phyloP scores from a whole-genome alignment of 495 filamentous ascomycete genomes.

The Aspergillus ostianus region DNA sequence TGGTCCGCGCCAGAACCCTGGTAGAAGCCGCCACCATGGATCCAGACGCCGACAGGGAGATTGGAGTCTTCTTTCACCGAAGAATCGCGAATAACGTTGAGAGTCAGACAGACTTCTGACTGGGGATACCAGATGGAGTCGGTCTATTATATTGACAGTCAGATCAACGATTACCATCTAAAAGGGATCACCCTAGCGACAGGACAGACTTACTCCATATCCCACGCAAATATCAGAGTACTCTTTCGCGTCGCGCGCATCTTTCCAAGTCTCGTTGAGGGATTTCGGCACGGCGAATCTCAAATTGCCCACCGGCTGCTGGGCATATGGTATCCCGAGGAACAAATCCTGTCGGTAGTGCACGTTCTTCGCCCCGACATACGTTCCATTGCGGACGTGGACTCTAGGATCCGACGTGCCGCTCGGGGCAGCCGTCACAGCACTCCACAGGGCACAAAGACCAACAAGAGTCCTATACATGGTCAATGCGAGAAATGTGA shows the following conservation, averaged over 20 bases:
- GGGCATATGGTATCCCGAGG: constrained; percentile 56
- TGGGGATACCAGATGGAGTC: constrained; percentile 46
- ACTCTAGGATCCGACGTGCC: constrained; percentile 10
- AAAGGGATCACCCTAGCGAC: neutral
- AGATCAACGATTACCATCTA: neutral
- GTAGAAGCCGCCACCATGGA: constrained; percentile 60
- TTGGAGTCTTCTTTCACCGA: constrained; percentile 30
- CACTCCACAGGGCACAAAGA: constrained; percentile 6
- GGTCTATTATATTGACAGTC: constrained; percentile 26
- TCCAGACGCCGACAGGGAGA: constrained; percentile 54
- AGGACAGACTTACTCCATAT: constrained; percentile 32
- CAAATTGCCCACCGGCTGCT: constrained; percentile 45
- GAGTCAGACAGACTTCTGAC: constrained; percentile 54
- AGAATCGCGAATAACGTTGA: constrained; percentile 52
- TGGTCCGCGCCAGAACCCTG: constrained; percentile 46
- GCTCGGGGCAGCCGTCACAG: constrained; percentile 9
- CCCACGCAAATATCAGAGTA: constrained; percentile 53
- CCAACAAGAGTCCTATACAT: constrained; percentile 5
- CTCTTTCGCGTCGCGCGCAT: constrained; percentile 37
- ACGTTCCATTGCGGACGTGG: constrained; percentile 41
- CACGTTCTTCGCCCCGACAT: constrained; percentile 36
- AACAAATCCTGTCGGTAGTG: constrained; percentile 52
- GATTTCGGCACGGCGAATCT: constrained; percentile 49
- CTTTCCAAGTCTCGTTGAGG: constrained; percentile 43
- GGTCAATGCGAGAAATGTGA: neutral